A percentile compares a stretch with the other conserved stretches of the same genome.
Conservation (phyloP, 352 stramenopile genomes). For the Phytopythium vexans region DNA sequence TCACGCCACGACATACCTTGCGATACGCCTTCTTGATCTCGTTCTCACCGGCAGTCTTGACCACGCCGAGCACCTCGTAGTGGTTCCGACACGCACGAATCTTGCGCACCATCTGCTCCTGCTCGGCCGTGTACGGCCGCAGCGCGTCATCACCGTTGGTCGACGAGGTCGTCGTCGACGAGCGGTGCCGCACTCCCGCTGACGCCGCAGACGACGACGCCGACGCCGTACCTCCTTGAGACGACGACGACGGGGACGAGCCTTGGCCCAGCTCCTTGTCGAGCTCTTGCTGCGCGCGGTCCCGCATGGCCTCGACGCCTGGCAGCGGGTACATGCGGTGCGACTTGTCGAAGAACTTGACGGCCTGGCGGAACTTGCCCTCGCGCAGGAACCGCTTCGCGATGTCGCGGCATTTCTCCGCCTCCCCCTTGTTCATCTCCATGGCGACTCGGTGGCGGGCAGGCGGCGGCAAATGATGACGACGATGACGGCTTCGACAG, state of each 20-base stretch:
- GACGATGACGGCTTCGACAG: background rate
- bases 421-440: constrained; percentile 92
- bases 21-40: constrained; percentile 92
- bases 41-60: constrained; percentile 67
- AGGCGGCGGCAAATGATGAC: background rate
- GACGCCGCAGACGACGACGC: constrained; percentile 13
- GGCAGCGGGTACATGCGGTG: constrained; percentile 86
- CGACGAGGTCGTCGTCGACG: constrained; percentile 28
- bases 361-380: constrained; percentile 84
- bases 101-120: constrained; percentile 83
- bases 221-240: background rate
- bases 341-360: constrained; percentile 93
- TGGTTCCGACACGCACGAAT: constrained; percentile 87
- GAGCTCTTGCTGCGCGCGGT: constrained; percentile 65
- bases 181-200: constrained; percentile 26
- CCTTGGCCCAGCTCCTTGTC: constrained; percentile 21
- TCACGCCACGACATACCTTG: constrained; percentile 46
- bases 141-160: constrained; percentile 35
- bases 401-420: constrained; percentile 90
- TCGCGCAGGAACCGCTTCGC: constrained; percentile 84
- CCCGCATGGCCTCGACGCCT: constrained; percentile 77
- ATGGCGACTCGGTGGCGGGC: constrained; percentile 26
- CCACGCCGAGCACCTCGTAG: constrained; percentile 86
- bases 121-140: constrained; percentile 72
- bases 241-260: background rate